A percentile compares a stretch with the other conserved stretches of the same genome.
Evolutionary conservation across 1,139 yeast genomes (phyloP).

Genomic region (Lodderomyces jiufengensis): DNA sequence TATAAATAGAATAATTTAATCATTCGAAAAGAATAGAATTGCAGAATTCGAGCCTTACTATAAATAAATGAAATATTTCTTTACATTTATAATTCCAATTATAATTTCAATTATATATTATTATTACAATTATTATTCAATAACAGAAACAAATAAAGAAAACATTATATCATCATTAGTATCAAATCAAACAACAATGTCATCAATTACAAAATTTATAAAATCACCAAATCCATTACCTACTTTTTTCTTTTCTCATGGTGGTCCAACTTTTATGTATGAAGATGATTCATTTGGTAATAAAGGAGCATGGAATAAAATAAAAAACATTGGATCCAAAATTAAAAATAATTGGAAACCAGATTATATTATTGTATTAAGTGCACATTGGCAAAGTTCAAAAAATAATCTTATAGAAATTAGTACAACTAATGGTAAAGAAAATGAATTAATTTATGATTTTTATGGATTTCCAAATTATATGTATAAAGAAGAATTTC

Average conservation of each 20-base stretch:
- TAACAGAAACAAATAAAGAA: neutral
- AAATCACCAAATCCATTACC: constrained; percentile 39
- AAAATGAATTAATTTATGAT: constrained; percentile 55
- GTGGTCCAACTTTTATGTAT: constrained; percentile 74
- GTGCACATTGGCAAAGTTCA: constrained; percentile 74
- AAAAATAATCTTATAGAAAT: constrained; percentile 45
- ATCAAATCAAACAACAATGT: neutral
- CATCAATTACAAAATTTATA: constrained; percentile 11
- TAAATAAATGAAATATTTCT: neutral
- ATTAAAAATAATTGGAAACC: constrained; percentile 54
- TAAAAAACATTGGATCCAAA: constrained; percentile 46
- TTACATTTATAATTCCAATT: constrained; percentile 1
- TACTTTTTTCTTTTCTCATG: constrained; percentile 67
- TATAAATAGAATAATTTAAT: no score
- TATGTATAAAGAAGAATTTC: constrained; percentile 63
- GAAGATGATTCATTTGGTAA: constrained; percentile 42
- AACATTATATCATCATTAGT: neutral
- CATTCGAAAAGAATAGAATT: no score
- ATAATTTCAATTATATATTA: constrained; percentile 1
- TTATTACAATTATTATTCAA: constrained; percentile 1
- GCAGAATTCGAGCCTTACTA: no score
- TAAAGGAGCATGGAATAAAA: constrained; percentile 55
- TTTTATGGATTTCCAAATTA: constrained; percentile 66
- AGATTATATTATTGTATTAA: constrained; percentile 58
- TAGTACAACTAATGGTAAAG: constrained; percentile 16